These are phyloP conservation scores for Adansonia gregorii DNA, from an alignment of 441 rosid species.

Conservation along the genomic window DNA sequence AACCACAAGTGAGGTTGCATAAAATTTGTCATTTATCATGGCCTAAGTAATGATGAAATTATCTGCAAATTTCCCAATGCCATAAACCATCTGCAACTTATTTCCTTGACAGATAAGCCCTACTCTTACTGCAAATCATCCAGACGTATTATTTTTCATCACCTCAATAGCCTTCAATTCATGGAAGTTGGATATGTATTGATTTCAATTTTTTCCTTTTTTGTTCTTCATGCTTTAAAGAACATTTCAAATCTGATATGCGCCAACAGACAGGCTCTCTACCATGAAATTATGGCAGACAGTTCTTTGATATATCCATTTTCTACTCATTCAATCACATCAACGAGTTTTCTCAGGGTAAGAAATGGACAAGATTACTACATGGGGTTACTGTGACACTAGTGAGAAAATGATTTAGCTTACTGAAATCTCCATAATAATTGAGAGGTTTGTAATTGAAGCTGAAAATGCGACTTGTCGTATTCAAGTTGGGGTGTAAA, in stretches of 20 bases:
- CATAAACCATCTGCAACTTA: neutral
- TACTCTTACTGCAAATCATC: neutral
- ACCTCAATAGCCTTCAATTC: neutral
- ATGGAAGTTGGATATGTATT: neutral
- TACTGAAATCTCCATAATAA: slow-evolving; percentile 49
- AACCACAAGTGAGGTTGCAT: no score
- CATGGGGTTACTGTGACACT: no score
- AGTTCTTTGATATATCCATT: no score
- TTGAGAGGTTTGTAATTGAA: slow-evolving; percentile 65
- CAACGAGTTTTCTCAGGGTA: neutral
- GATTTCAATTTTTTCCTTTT: no score
- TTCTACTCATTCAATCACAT: neutral
- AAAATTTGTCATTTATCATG: neutral
- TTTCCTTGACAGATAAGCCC: neutral
- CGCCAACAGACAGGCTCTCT: no score
- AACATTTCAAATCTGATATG: no score
- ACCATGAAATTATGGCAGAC: no score
- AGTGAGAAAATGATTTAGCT: slow-evolving; percentile 22
- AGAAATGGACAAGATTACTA: neutral
- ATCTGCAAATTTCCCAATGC: neutral
- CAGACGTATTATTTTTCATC: neutral
- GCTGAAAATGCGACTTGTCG: slow-evolving; percentile 61
- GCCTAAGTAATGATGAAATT: neutral
- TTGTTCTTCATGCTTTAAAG: no score
- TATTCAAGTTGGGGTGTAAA: slow-evolving; percentile 66